Percentiles rank a stretch among this genome's conserved stretches.
These are phyloP conservation scores for Penicillium sp. DNA, from an alignment of 2,329 filamentous ascomycete genomes.

Conservation along the genomic window DNA sequence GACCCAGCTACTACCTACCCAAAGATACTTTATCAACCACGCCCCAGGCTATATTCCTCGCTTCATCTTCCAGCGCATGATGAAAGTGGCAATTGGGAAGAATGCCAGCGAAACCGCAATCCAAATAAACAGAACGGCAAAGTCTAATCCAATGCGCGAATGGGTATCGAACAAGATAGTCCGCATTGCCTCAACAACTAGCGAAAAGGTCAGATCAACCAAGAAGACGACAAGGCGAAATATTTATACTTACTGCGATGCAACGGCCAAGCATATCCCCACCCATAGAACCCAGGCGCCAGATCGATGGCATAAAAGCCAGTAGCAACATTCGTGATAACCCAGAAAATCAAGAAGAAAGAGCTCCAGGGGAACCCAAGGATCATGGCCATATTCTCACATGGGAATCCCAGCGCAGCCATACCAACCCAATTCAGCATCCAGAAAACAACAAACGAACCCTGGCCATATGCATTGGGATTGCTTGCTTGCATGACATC, in stretches of 20 bases:
- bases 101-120: slow-evolving; percentile 27
- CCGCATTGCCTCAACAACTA: slow-evolving; percentile 56
- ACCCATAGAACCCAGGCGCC: slow-evolving; percentile 56
- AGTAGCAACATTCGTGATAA: slow-evolving; percentile 62
- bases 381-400: slow-evolving; percentile 63
- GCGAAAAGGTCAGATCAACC: neutral
- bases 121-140: slow-evolving; percentile 60
- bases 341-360: slow-evolving; percentile 64
- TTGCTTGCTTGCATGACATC: slow-evolving; percentile 46
- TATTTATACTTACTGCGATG: slow-evolving; percentile 48
- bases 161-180: slow-evolving; percentile 61
- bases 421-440: slow-evolving; percentile 62
- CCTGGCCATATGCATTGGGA: slow-evolving; percentile 54
- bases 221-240: neutral
- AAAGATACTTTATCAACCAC: neutral
- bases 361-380: slow-evolving; percentile 60
- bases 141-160: slow-evolving; percentile 57
- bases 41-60: slow-evolving; percentile 14
- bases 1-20: too few relatives aligned
- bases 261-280: slow-evolving; percentile 62
- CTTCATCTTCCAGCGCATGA: slow-evolving; percentile 36
- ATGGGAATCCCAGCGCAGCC: slow-evolving; percentile 59
- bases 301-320: slow-evolving; percentile 59
- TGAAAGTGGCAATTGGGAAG: slow-evolving; percentile 29
- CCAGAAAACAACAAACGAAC: slow-evolving; percentile 61